phyloP scores from a whole-genome alignment of 1,139 yeast genomes.

The Candida dubliniensis region DNA sequence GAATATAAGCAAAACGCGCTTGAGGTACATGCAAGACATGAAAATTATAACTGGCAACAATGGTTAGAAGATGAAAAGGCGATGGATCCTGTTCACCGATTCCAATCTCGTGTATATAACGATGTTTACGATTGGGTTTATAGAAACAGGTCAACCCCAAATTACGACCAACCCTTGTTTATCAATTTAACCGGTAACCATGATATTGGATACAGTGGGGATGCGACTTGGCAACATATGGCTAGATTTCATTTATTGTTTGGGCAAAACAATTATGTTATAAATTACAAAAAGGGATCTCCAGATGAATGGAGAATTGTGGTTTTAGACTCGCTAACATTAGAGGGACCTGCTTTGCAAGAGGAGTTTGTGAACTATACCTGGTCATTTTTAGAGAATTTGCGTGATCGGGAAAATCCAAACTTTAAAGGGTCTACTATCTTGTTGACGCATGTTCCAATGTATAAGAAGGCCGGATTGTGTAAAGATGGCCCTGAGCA shows the following conservation, averaged over 20 bases:
- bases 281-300: slow-evolving; percentile 62
- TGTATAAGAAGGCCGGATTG: slow-evolving; percentile 74
- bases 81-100: slow-evolving; percentile 42
- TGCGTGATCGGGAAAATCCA: slow-evolving; percentile 47
- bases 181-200: slow-evolving; percentile 92
- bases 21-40: slow-evolving; percentile 47
- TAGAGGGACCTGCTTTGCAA: slow-evolving; percentile 90
- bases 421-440: slow-evolving; percentile 75
- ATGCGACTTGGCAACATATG: slow-evolving; percentile 89
- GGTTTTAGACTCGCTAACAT: slow-evolving; percentile 74
- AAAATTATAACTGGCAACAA: slow-evolving; percentile 54
- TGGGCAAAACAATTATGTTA: slow-evolving; percentile 83
- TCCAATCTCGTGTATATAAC: slow-evolving; percentile 51
- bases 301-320: slow-evolving; percentile 80
- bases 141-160: slow-evolving; percentile 32
- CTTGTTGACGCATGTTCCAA: slow-evolving; percentile 85
- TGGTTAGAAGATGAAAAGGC: slow-evolving; percentile 42
- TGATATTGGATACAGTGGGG: slow-evolving; percentile 94
- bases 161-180: slow-evolving; percentile 52
- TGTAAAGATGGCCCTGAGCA: slow-evolving; percentile 84
- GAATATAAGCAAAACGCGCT: slow-evolving; percentile 50
- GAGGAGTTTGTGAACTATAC: slow-evolving; percentile 65
- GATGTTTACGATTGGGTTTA: slow-evolving; percentile 69
- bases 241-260: slow-evolving; percentile 69
- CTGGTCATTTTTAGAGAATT: slow-evolving; percentile 66